Conservation (phyloP, 306 rosid genomes). For the Lathyrus oleraceus region DNA sequence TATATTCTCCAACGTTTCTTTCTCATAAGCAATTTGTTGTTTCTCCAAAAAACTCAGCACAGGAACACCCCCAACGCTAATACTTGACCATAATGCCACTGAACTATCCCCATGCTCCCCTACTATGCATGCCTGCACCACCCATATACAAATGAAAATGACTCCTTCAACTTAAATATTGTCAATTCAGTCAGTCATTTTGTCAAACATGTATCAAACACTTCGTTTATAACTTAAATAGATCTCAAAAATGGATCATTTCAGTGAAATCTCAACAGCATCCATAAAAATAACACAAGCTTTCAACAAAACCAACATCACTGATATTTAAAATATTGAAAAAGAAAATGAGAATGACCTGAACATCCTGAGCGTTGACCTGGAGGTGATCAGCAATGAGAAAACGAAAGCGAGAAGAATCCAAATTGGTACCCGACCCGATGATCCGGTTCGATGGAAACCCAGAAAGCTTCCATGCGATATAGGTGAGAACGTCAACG, state of each 20-base stretch:
- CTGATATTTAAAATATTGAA: no score
- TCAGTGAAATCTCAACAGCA: no score
- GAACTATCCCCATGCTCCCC: slow-evolving; percentile 98
- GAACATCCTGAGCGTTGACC: slow-evolving; percentile 92
- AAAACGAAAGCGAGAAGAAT: slow-evolving; percentile 82
- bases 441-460: slow-evolving; percentile 79
- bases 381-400: slow-evolving; percentile 92
- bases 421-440: slow-evolving; percentile 91
- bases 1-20: slow-evolving; percentile 68
- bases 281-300: background rate
- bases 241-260: background rate
- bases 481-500: slow-evolving; percentile 74
- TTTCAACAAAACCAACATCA: background rate
- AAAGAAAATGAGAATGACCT: slow-evolving; percentile 49
- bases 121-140: slow-evolving; percentile 72
- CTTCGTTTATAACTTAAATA: background rate
- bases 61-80: slow-evolving; percentile 83
- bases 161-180: background rate
- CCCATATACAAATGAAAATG: background rate
- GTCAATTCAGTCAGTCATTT: background rate
- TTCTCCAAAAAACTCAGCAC: slow-evolving; percentile 71
- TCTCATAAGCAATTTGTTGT: slow-evolving; percentile 70
- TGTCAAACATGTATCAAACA: background rate
- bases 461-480: slow-evolving; percentile 88
- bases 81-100: slow-evolving; percentile 94